These are phyloP conservation scores for Petunia secreta DNA, from an alignment of 257 asterid species.

Conservation along the genomic window DNA sequence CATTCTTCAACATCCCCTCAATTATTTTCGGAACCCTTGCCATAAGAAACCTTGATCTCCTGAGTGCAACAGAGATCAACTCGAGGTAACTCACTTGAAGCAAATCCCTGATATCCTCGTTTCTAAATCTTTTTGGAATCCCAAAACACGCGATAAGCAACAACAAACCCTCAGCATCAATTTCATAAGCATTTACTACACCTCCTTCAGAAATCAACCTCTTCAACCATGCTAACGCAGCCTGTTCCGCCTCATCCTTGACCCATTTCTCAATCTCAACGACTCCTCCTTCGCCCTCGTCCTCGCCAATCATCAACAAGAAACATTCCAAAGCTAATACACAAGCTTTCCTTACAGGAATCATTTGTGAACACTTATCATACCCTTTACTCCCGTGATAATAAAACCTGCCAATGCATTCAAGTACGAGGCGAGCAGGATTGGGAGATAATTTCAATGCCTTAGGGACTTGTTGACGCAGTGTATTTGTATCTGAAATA, in stretches of 20 bases:
- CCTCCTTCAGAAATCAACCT: slow-evolving; percentile 78
- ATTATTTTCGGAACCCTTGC: slow-evolving; percentile 53
- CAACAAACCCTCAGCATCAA: slow-evolving; percentile 80
- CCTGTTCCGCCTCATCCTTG: slow-evolving; percentile 58
- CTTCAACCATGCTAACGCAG: slow-evolving; percentile 74
- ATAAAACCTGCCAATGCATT: slow-evolving; percentile 69
- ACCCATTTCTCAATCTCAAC: slow-evolving; percentile 45
- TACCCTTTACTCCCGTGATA: slow-evolving; percentile 60
- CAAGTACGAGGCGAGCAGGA: slow-evolving; percentile 67
- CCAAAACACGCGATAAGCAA: slow-evolving; percentile 75
- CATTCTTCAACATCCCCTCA: slow-evolving; percentile 51
- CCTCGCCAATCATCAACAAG: slow-evolving; percentile 45
- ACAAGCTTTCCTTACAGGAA: slow-evolving; percentile 55
- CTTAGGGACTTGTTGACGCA: slow-evolving; percentile 68
- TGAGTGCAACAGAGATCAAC: slow-evolving; percentile 44
- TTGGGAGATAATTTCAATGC: slow-evolving; percentile 62
- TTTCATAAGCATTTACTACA: slow-evolving; percentile 49
- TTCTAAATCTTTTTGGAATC: slow-evolving; percentile 47
- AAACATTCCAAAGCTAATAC: slow-evolving; percentile 72
- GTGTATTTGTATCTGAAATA: slow-evolving; percentile 38
- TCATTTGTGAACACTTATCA: not conserved
- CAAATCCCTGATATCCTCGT: slow-evolving; percentile 65
- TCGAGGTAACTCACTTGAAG: slow-evolving; percentile 45
- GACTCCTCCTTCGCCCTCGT: slow-evolving; percentile 13
- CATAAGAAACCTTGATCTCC: slow-evolving; percentile 57